phyloP scores from a whole-genome alignment of 73 alveolate genomes.

The Paramecium sexaurelia region DNA sequence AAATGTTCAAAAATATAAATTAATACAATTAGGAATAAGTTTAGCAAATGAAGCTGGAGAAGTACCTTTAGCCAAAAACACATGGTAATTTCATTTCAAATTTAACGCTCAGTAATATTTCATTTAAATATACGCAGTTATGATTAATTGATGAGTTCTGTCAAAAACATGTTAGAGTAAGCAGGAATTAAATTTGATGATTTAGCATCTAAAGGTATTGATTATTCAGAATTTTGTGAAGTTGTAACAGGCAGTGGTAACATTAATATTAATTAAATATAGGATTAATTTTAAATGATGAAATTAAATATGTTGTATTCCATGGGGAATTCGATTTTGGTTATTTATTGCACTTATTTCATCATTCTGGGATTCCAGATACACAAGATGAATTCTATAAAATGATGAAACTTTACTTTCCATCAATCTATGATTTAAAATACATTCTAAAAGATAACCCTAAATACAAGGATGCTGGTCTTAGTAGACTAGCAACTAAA shows the following conservation, averaged over 20 bases:
- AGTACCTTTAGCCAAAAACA: background rate
- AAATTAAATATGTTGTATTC: background rate
- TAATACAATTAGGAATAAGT: too few species aligned
- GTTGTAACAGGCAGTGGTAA: background rate
- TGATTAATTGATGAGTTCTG: background rate
- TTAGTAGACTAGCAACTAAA: background rate
- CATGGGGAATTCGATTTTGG: constrained; percentile 17
- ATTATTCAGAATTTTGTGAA: background rate
- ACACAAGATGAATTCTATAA: background rate
- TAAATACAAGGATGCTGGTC: background rate
- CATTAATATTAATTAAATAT: background rate
- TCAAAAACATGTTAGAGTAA: background rate
- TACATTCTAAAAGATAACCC: background rate
- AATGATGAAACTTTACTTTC: background rate
- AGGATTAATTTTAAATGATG: background rate
- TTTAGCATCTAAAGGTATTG: background rate
- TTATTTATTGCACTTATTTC: background rate
- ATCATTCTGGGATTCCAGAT: background rate
- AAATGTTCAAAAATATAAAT: background rate
- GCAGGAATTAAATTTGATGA: background rate
- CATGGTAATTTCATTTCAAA: constrained; percentile 4
- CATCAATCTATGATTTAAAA: constrained; percentile 8
- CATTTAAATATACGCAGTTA: background rate
- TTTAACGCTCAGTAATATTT: background rate
- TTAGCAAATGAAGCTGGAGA: background rate